Evolutionary conservation across 1,284 basidiomycete species (phyloP).

Genomic region (Phylloporus sp.): DNA sequence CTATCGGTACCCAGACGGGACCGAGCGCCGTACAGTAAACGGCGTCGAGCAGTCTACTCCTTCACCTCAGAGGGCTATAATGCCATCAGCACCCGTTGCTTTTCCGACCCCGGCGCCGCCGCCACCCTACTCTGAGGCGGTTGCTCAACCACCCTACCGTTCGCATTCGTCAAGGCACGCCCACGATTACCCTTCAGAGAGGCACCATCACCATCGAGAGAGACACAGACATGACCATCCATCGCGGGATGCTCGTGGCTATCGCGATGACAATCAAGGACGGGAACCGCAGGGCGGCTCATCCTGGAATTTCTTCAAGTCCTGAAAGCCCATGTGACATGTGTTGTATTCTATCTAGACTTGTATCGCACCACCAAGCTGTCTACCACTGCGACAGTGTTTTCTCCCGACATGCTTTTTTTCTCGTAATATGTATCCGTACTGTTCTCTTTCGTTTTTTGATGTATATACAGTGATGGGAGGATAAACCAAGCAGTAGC

Average conservation of each 20-base stretch:
- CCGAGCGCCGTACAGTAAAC: conserved; percentile 69
- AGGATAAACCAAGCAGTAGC: not conserved
- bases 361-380: not conserved
- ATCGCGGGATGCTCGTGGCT: conserved; percentile 13
- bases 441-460: not conserved
- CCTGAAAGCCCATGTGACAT: conserved; percentile 27
- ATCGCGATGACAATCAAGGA: conserved; percentile 17
- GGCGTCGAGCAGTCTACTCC: conserved; percentile 65
- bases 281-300: conserved; percentile 11
- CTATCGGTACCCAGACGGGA: conserved; percentile 69
- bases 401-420: not conserved
- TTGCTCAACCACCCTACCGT: conserved; percentile 22
- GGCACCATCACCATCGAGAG: conserved; percentile 22
- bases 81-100: conserved; percentile 12
- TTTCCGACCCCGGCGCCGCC: conserved; percentile 17
- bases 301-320: conserved; percentile 22
- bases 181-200: conserved; percentile 18
- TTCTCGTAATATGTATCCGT: not conserved
- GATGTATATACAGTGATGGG: not conserved
- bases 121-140: conserved; percentile 32
- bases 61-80: conserved; percentile 21
- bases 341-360: not conserved
- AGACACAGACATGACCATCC: conserved; percentile 20
- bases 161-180: conserved; percentile 31
- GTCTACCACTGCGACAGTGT: not conserved